Evolutionary conservation across 805 yeast genomes (phyloP).

Genomic region (Kuraishia piskuri): DNA sequence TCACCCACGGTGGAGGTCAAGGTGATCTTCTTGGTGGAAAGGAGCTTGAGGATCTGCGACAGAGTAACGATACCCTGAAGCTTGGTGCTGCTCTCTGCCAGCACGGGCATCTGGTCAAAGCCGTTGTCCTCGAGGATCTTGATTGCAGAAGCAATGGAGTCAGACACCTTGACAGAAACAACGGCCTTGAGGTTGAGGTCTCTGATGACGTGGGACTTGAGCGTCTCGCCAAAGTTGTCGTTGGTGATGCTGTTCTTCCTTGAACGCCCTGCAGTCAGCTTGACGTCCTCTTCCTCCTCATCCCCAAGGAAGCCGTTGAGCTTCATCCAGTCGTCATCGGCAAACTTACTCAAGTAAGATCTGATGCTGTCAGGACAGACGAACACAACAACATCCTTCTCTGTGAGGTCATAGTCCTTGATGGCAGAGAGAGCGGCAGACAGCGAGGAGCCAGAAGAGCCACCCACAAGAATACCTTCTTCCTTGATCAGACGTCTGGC

Average conservation of each 20-base stretch:
- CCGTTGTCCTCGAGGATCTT: conserved; percentile 65
- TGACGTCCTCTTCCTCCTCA: conserved; percentile 16
- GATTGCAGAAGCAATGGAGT: conserved; percentile 56
- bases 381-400: conserved; percentile 68
- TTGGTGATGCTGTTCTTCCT: conserved; percentile 3
- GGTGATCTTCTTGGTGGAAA: conserved; percentile 53
- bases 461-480: conserved; percentile 85
- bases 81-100: conserved; percentile 43
- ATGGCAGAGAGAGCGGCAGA: conserved; percentile 70
- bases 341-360: conserved; percentile 80
- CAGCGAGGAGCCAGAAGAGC: conserved; percentile 81
- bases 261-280: not conserved
- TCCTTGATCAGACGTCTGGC: conserved; percentile 77
- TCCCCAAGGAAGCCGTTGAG: conserved; percentile 63
- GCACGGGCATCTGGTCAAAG: conserved; percentile 80
- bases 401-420: conserved; percentile 52
- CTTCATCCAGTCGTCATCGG: conserved; percentile 87
- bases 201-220: conserved; percentile 39
- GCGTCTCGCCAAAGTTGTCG: conserved; percentile 31
- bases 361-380: conserved; percentile 83
- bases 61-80: conserved; percentile 71
- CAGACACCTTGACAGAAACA: conserved; percentile 56
- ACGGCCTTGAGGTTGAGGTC: conserved; percentile 75
- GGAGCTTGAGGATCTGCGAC: conserved; percentile 57
- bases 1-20: conserved; percentile 45